These are phyloP conservation scores for Sporothrix mexicana DNA, from an alignment of 2,329 filamentous ascomycete genomes.

Conservation along the genomic window DNA sequence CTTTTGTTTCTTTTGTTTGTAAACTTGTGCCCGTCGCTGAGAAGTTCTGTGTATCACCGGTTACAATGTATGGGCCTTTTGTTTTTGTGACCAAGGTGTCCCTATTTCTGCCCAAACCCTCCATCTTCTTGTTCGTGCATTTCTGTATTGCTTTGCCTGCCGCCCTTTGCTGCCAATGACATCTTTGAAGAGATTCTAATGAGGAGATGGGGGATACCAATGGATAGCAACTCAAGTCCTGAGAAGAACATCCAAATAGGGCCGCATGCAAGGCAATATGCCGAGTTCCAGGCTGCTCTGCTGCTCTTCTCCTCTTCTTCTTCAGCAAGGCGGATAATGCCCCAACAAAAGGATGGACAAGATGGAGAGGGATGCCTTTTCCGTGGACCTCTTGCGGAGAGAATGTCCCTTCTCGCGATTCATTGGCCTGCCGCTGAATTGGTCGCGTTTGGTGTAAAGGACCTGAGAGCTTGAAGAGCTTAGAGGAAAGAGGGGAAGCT, in stretches of 20 bases:
- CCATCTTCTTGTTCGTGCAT: neutral
- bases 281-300: neutral
- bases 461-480: no score
- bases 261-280: neutral
- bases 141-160: neutral
- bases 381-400: neutral
- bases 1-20: no score
- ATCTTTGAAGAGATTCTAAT: neutral
- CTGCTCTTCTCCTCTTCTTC: neutral
- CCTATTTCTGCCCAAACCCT: conserved; percentile 14
- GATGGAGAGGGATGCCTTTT: neutral
- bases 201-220: neutral
- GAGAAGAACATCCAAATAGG: neutral
- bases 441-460: neutral
- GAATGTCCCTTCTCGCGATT: neutral
- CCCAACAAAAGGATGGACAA: neutral
- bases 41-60: neutral
- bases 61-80: conserved; percentile 3
- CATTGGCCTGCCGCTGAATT: conserved; percentile 10
- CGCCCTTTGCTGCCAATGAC: neutral
- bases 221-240: neutral
- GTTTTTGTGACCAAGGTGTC: neutral
- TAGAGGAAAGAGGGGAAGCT: neutral
- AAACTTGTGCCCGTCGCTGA: no score
- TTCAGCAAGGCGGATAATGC: neutral